Base-by-base conservation (phyloP, 192 early-diverging fungal species). In the Backusella circina region DNA sequence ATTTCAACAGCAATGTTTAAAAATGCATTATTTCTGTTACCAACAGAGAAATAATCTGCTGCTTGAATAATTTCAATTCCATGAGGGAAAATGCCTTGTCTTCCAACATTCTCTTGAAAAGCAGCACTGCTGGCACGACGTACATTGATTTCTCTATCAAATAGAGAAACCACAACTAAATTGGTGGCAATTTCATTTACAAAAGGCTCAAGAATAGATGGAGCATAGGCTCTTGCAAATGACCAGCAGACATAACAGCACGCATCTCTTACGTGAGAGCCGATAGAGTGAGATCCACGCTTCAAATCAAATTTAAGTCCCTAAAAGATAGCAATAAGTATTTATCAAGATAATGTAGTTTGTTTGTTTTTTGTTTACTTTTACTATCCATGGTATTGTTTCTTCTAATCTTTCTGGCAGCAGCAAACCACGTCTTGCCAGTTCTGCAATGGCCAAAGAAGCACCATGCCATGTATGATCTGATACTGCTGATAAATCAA, bases 181-280 rank as follows among this genome's bases (percentile, higher is more conserved):
- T 84, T 86, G 23, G 88, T 89, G 1, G 96, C 93, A 73, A 98
- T 76, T 26, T 87, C 78, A 4, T 80, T 33, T 15, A 92, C 88
- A 84, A 91, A 87, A 4, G 89, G 86, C 30, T 80, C 82, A 57
- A 98, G 75, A 15, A 95, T 84, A 0, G 88, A 82, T 1, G 90
- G 88, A 23, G 92, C 90, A 76, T 98, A 95, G 0, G 95, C 94
- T 32, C 97, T 88, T 28, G 96, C 96, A 82, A 99, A 96, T 30
- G 96, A 95, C 98, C 98, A 99, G 80, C 93, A 93, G 12, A 97
- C 95, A 84, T 99, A 99, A 74, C 97, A 96, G 35, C 94, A 94
- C 0, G 98, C 95, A 79, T 99, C 98, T 33, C 97, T 91, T 0
- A 99, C 96, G 80, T 97, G 93, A 12, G 95, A 84, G 3, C 98